A percentile compares a stretch with the other conserved stretches of the same genome.
Conservation (phyloP, 169 alveolate species). For the Blepharisma undulans region DNA sequence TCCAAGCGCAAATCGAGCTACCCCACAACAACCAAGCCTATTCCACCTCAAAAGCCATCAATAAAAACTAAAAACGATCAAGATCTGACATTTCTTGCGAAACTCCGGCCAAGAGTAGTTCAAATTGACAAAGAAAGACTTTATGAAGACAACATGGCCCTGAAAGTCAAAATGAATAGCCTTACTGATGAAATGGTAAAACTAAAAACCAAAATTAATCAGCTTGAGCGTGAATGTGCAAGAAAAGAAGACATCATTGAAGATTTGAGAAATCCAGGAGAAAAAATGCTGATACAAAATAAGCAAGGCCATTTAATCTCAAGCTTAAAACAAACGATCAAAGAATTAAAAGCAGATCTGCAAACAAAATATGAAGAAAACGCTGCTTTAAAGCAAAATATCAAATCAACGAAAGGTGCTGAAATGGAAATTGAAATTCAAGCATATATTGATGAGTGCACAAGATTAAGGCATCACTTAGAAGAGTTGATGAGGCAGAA, state of each 20-base stretch:
- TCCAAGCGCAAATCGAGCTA: background rate
- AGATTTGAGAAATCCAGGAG: background rate
- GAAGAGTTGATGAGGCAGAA: constrained; percentile 36
- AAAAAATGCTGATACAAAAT: background rate
- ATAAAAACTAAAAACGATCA: background rate
- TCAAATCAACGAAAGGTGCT: constrained; percentile 42
- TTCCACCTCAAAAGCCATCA: background rate
- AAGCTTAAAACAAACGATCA: background rate
- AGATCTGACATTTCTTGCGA: background rate
- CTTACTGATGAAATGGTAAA: constrained; percentile 51
- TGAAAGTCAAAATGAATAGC: constrained; percentile 41
- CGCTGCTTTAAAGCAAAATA: constrained; percentile 41
- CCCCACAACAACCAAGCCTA: background rate
- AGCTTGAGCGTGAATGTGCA: constrained; percentile 43
- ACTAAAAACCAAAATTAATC: constrained; percentile 45
- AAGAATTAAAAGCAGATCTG: background rate
- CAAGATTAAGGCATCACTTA: constrained; percentile 41
- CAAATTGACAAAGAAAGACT: constrained; percentile 47
- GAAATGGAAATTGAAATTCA: constrained; percentile 55
- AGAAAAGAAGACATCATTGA: constrained; percentile 51
- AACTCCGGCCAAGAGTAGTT: constrained; percentile 36
- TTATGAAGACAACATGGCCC: constrained; percentile 52
- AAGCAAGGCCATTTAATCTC: background rate
- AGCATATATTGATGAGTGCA: constrained; percentile 50
- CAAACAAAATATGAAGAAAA: constrained; percentile 30